Percentiles rank a stretch among this genome's conserved stretches.
These are phyloP conservation scores for Malus orientalis DNA, from an alignment of 306 rosid species.

Conservation along the genomic window DNA sequence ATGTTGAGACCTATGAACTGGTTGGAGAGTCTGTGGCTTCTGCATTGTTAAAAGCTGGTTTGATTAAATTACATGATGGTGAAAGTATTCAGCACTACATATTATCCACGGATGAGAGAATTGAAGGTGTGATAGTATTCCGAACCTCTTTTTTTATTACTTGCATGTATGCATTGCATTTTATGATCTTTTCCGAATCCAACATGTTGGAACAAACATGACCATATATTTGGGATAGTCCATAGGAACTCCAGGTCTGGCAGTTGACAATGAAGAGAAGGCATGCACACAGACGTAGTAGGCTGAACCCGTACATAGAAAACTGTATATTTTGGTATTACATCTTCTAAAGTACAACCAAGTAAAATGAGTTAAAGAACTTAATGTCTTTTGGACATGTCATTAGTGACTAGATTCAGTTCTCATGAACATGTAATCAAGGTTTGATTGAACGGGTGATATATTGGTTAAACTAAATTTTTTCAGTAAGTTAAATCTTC, in stretches of 20 bases:
- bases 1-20: constrained; percentile 91
- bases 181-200: not conserved
- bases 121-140: constrained; percentile 42
- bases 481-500: not conserved
- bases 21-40: constrained; percentile 80
- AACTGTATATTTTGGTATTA: not conserved
- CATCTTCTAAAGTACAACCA: not conserved
- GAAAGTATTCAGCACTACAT: constrained; percentile 54
- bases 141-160: not conserved
- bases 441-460: not conserved
- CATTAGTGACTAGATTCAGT: not conserved
- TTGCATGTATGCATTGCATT: not conserved
- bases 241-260: not conserved
- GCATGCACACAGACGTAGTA: not conserved
- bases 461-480: not conserved
- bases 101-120: constrained; percentile 19
- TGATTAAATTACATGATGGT: constrained; percentile 45
- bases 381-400: not conserved
- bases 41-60: constrained; percentile 57
- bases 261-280: not conserved
- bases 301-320: not conserved
- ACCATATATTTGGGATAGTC: not conserved
- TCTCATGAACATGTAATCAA: not conserved
- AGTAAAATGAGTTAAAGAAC: not conserved
- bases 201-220: not conserved